These are phyloP conservation scores for Candida krabiensis DNA, from an alignment of 805 yeast species.

Conservation along the genomic window DNA sequence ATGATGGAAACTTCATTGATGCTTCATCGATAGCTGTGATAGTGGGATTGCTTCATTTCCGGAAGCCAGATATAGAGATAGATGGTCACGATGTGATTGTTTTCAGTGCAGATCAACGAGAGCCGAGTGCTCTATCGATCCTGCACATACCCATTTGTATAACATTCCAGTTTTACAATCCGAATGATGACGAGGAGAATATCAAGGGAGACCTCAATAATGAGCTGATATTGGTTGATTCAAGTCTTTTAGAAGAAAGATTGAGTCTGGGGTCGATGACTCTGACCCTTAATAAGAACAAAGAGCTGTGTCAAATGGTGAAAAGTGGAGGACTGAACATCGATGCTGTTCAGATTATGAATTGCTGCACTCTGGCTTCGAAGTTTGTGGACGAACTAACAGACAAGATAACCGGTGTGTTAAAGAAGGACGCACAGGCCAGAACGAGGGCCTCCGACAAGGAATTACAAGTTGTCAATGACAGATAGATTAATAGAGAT, in stretches of 20 bases:
- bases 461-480: constrained; percentile 34
- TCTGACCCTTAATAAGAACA: constrained; percentile 82
- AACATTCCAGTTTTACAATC: constrained; percentile 83
- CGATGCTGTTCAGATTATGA: constrained; percentile 66
- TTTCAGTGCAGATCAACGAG: constrained; percentile 74
- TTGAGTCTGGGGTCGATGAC: constrained; percentile 78
- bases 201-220: constrained; percentile 63
- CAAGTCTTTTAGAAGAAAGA: constrained; percentile 73
- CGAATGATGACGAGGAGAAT: constrained; percentile 61
- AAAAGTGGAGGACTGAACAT: constrained; percentile 90
- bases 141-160: constrained; percentile 89
- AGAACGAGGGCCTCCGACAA: constrained; percentile 24
- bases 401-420: constrained; percentile 53
- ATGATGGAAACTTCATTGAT: constrained; percentile 92
- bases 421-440: constrained; percentile 51
- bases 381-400: constrained; percentile 63
- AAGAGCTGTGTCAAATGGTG: constrained; percentile 85
- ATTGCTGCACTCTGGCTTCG: constrained; percentile 68
- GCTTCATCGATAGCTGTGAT: constrained; percentile 88
- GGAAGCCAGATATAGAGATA: constrained; percentile 79
- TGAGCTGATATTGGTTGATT: constrained; percentile 71
- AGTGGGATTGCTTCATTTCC: constrained; percentile 79
- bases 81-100: constrained; percentile 63
- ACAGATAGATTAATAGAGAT: no score
- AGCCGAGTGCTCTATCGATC: constrained; percentile 82